phyloP scores from a whole-genome alignment of 108 stramenopile species.

The Cyclotella atomus region DNA sequence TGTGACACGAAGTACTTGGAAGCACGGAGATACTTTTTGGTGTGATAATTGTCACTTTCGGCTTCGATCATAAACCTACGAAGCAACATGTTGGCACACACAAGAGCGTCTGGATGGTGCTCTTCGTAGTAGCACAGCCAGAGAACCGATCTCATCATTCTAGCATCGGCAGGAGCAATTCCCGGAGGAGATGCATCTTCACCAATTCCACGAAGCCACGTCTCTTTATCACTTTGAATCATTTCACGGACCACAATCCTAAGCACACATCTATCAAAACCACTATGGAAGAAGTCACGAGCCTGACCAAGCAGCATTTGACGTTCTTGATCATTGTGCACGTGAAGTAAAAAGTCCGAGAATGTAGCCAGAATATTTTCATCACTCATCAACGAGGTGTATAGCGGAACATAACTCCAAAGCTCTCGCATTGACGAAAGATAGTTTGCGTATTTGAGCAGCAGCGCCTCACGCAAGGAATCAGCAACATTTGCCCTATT shows the following conservation, averaged over 20 bases:
- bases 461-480: conserved; percentile 28
- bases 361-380: conserved; percentile 52
- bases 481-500: conserved; percentile 7
- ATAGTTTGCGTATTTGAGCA: conserved; percentile 31
- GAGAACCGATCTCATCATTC: conserved; percentile 61
- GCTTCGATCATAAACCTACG: conserved; percentile 63
- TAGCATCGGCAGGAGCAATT: conserved; percentile 36
- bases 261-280: conserved; percentile 51
- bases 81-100: conserved; percentile 72
- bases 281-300: conserved; percentile 57
- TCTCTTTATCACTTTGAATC: conserved; percentile 45
- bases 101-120: conserved; percentile 68
- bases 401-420: conserved; percentile 69
- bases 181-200: conserved; percentile 43
- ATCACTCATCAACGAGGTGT: conserved; percentile 68
- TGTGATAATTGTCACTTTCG: conserved; percentile 13
- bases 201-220: conserved; percentile 41
- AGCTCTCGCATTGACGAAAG: conserved; percentile 34
- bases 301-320: conserved; percentile 57
- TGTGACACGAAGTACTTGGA: conserved; percentile 32
- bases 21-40: conserved; percentile 9
- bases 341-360: conserved; percentile 54
- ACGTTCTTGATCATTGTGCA: conserved; percentile 62
- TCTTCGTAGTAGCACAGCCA: conserved; percentile 70
- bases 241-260: conserved; percentile 56